Percentiles rank a stretch among this genome's conserved stretches.
These are phyloP conservation scores for Rhizoclosmatium globosum DNA, from an alignment of 192 early-diverging fungal species.

Conservation along the genomic window DNA sequence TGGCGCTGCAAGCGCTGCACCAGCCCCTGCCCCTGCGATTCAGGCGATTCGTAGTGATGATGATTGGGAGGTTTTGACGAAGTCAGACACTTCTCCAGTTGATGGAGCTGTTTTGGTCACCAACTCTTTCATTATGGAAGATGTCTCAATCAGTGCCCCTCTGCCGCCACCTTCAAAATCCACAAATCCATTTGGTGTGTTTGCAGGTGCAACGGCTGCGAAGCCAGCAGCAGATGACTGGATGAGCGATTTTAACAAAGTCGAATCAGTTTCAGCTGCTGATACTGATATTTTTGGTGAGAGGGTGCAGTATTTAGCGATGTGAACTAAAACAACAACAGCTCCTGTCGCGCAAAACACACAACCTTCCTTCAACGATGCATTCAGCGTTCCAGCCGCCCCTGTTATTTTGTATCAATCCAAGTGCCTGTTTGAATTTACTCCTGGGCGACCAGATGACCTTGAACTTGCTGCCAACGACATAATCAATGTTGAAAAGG, in stretches of 20 bases:
- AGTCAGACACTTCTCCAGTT: constrained; percentile 8
- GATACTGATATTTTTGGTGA: constrained; percentile 21
- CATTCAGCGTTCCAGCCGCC: constrained; percentile 15
- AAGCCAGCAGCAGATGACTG: constrained; percentile 20
- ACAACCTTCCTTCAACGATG: constrained; percentile 23
- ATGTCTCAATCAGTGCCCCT: background rate
- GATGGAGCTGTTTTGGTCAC: background rate
- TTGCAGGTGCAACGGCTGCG: background rate
- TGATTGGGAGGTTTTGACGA: constrained; percentile 33
- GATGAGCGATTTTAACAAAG: constrained; percentile 13
- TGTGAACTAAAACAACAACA: background rate
- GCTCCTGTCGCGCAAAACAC: constrained; percentile 8
- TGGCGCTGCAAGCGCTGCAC: background rate
- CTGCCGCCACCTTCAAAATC: background rate
- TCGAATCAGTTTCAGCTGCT: background rate
- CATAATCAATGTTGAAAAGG: constrained; percentile 63
- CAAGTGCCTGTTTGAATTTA: constrained; percentile 55
- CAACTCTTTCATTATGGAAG: background rate
- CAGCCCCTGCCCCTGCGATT: background rate
- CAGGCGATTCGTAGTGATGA: constrained; percentile 10
- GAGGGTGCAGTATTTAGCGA: background rate
- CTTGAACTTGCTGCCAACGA: constrained; percentile 58
- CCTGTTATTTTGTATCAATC: constrained; percentile 46
- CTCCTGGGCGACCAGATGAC: constrained; percentile 61
- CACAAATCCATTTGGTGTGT: constrained; percentile 32